These are phyloP conservation scores for Ambrosiella xylebori DNA, from an alignment of 2,329 filamentous ascomycete species.

Conservation along the genomic window DNA sequence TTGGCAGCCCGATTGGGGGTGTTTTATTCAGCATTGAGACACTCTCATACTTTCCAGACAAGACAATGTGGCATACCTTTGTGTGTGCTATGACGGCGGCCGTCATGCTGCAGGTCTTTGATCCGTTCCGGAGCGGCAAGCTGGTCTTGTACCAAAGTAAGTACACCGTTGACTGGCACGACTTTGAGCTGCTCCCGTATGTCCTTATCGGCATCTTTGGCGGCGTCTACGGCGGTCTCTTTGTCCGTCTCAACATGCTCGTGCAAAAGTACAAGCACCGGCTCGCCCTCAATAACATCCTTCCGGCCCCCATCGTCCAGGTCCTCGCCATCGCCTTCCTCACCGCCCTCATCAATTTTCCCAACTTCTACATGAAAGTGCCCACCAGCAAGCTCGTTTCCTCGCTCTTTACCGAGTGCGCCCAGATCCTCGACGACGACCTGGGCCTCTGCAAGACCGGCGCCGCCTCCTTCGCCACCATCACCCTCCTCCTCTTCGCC, in stretches of 20 bases:
- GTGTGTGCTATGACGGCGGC: constrained; percentile 99
- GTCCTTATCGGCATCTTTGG: constrained; percentile 72
- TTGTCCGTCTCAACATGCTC: constrained; percentile 87
- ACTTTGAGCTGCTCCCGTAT: constrained; percentile 83
- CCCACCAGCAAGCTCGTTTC: constrained; percentile 85
- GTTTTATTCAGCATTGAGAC: constrained; percentile 91
- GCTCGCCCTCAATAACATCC: constrained; percentile 46
- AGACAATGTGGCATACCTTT: constrained; percentile 99
- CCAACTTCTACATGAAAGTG: constrained; percentile 89
- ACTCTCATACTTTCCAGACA: constrained; percentile 96
- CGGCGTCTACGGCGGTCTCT: constrained; percentile 84
- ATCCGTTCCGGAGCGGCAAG: constrained; percentile 89
- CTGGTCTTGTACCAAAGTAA: constrained; percentile 92
- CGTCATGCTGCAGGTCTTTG: constrained; percentile 77
- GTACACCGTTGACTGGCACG: constrained; percentile 82
- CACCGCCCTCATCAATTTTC: constrained; percentile 83
- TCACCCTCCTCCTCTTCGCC: constrained; percentile 67
- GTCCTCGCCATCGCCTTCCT: constrained; percentile 63
- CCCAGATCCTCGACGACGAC: constrained; percentile 62
- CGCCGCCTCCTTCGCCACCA: constrained; percentile 49
- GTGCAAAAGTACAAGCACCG: constrained; percentile 47
- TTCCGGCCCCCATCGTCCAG: constrained; percentile 60
- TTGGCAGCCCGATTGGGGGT: constrained; percentile 83
- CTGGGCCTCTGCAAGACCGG: constrained; percentile 64
- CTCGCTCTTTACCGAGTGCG: constrained; percentile 81